phyloP scores from a whole-genome alignment of 1,284 basidiomycete species.

The Cryptococcus wingfieldii region DNA sequence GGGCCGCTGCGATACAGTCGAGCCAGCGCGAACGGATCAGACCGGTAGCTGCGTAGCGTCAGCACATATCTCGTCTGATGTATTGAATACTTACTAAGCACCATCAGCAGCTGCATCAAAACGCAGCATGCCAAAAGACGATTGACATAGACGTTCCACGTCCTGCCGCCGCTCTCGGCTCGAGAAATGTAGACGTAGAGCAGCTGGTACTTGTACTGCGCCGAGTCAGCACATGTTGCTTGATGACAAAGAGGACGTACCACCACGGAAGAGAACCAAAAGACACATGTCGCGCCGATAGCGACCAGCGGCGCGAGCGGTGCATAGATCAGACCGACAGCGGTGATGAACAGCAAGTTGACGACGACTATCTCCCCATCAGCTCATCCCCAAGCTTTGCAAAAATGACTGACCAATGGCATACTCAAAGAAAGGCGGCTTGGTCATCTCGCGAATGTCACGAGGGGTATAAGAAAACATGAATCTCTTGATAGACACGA shows the following conservation, averaged over 20 bases:
- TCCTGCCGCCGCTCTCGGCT: slow-evolving; percentile 84
- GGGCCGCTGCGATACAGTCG: slow-evolving; percentile 53
- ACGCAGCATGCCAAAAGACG: slow-evolving; percentile 69
- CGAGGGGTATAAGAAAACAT: slow-evolving; percentile 92
- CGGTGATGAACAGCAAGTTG: slow-evolving; percentile 71
- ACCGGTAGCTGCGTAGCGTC: slow-evolving; percentile 63
- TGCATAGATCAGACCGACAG: slow-evolving; percentile 83
- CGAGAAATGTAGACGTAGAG: slow-evolving; percentile 86
- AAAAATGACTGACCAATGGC: slow-evolving; percentile 27
- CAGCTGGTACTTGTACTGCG: slow-evolving; percentile 80
- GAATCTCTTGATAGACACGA: slow-evolving; percentile 78
- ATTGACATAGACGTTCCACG: slow-evolving; percentile 90
- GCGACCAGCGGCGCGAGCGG: slow-evolving; percentile 82
- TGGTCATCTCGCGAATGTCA: slow-evolving; percentile 93
- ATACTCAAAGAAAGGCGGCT: slow-evolving; percentile 86
- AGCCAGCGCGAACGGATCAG: slow-evolving; percentile 70
- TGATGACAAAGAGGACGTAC: slow-evolving; percentile 42
- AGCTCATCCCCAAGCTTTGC: not conserved
- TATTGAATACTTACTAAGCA: slow-evolving; percentile 65
- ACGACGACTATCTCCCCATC: slow-evolving; percentile 29
- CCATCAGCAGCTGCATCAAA: slow-evolving; percentile 79
- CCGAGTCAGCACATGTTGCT: slow-evolving; percentile 40
- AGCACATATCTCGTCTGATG: not conserved
- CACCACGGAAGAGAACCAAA: slow-evolving; percentile 59
- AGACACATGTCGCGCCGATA: slow-evolving; percentile 62